Evolutionary conservation across 2,329 filamentous ascomycete genomes (phyloP).

Genomic region (Pestalotiopsis fici): DNA sequence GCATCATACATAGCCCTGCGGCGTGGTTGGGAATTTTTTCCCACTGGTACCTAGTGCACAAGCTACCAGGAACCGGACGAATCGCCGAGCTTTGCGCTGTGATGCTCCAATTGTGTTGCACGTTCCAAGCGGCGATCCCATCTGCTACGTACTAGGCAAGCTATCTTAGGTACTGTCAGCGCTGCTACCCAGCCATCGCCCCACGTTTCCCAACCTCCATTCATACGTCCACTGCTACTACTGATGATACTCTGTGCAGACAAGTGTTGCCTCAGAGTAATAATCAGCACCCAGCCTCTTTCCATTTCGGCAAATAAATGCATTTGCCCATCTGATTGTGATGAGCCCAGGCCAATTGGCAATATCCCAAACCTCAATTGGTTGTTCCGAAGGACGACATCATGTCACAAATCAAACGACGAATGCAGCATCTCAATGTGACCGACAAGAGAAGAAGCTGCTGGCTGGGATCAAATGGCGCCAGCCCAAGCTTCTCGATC

Average conservation of each 20-base stretch:
- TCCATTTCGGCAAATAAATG: background rate
- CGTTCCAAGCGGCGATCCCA: background rate
- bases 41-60: background rate
- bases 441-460: background rate
- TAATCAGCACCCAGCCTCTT: background rate
- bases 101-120: constrained; percentile 12
- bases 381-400: background rate
- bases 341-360: background rate
- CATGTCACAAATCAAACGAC: background rate
- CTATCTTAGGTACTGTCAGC: background rate
- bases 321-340: background rate
- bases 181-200: constrained; percentile 12
- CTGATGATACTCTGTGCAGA: background rate
- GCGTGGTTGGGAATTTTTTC: constrained; percentile 11
- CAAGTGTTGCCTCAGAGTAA: background rate
- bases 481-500: background rate
- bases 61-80: background rate
- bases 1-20: background rate
- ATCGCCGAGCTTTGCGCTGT: background rate
- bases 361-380: background rate
- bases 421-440: background rate
- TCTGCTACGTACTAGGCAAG: background rate
- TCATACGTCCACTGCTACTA: too few species aligned
- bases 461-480: background rate
- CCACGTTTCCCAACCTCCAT: constrained; percentile 6